Evolutionary conservation across 202 grass and related monocot species (phyloP).

Genomic region (Dendrocalamus latiflorus): DNA sequence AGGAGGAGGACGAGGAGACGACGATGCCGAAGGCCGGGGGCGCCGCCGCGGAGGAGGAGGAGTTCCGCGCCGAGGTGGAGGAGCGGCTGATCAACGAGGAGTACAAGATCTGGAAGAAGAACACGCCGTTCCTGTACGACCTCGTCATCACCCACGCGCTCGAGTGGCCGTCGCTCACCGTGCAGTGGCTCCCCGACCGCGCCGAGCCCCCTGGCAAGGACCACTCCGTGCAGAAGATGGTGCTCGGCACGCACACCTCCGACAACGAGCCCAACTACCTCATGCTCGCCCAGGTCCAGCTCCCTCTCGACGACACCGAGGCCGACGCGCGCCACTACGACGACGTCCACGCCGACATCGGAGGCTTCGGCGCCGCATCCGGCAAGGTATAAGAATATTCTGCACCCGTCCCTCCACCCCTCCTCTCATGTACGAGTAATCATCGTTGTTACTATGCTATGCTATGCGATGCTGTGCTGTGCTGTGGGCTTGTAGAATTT

Average conservation of each 20-base stretch:
- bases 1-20: background rate
- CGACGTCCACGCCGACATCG: slow-evolving; percentile 76
- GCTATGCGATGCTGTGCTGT: background rate
- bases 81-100: slow-evolving; percentile 92
- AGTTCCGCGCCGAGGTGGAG: slow-evolving; percentile 74
- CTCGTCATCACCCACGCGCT: slow-evolving; percentile 94
- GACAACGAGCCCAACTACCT: slow-evolving; percentile 99
- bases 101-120: slow-evolving; percentile 99
- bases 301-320: slow-evolving; percentile 87
- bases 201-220: slow-evolving; percentile 81
- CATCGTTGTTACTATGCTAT: background rate
- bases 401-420: background rate
- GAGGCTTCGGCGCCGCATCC: slow-evolving; percentile 66
- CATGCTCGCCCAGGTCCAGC: slow-evolving; percentile 90
- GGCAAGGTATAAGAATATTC: slow-evolving; percentile 52
- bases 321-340: slow-evolving; percentile 82
- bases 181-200: slow-evolving; percentile 94
- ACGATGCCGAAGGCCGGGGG: slow-evolving; percentile 79
- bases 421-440: background rate
- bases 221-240: too few relatives aligned
- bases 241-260: too few relatives aligned
- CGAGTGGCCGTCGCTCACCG: slow-evolving; percentile 97
- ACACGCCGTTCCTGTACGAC: slow-evolving; percentile 96
- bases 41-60: slow-evolving; percentile 52
- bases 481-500: background rate